These are phyloP conservation scores for Kodamaea alishanica DNA, from an alignment of 1,139 yeast species.

Conservation along the genomic window DNA sequence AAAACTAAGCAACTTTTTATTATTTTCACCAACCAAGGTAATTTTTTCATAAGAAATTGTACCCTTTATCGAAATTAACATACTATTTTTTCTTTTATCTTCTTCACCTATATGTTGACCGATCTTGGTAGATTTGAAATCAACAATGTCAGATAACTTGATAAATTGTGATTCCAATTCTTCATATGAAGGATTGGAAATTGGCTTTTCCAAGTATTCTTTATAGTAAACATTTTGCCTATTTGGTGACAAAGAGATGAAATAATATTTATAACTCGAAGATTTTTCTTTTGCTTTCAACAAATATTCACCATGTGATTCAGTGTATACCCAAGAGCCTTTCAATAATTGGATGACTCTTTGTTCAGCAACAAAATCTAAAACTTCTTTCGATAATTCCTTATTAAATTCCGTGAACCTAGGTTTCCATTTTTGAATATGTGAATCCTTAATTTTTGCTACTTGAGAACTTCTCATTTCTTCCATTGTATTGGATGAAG, in stretches of 20 bases:
- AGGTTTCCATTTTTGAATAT: constrained; percentile 30
- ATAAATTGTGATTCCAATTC: constrained; percentile 38
- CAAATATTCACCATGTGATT: constrained; percentile 50
- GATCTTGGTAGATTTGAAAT: constrained; percentile 42
- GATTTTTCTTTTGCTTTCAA: constrained; percentile 26
- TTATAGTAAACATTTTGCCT: constrained; percentile 59
- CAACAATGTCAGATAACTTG: constrained; percentile 33
- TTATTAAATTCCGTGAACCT: constrained; percentile 48
- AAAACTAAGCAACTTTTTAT: constrained; percentile 48
- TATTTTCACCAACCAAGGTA: constrained; percentile 41
- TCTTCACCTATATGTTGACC: constrained; percentile 42
- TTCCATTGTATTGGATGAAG: constrained; percentile 44
- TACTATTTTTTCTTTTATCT: constrained; percentile 33
- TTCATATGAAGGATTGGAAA: constrained; percentile 56
- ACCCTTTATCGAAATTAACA: constrained; percentile 50
- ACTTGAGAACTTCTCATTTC: constrained; percentile 59
- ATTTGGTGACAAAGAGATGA: constrained; percentile 69
- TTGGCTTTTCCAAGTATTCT: constrained; percentile 49
- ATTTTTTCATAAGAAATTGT: constrained; percentile 56
- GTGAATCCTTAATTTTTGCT: constrained; percentile 34
- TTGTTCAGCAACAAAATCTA: constrained; percentile 76
- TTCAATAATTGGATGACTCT: constrained; percentile 65
- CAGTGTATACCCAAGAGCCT: constrained; percentile 84
- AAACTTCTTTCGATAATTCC: constrained; percentile 55
- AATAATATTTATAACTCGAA: constrained; percentile 40